phyloP scores from a whole-genome alignment of 352 stramenopile species.

The Phytophthora sp. region DNA sequence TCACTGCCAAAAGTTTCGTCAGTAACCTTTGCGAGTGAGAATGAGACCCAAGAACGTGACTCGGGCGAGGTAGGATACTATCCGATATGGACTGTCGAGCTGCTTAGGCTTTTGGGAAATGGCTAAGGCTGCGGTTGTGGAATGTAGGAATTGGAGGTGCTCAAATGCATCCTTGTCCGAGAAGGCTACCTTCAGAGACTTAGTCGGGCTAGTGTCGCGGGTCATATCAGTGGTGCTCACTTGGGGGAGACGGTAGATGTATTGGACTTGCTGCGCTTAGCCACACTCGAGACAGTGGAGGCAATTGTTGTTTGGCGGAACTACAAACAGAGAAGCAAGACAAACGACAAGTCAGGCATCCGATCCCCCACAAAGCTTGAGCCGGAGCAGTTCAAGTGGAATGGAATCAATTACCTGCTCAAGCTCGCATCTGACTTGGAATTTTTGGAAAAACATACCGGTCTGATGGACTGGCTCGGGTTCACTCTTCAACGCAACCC shows the following conservation, averaged over 20 bases:
- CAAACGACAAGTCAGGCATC: neutral
- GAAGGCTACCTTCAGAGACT: constrained; percentile 90
- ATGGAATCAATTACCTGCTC: constrained; percentile 92
- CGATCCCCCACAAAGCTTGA: constrained; percentile 18
- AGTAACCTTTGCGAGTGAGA: constrained; percentile 35
- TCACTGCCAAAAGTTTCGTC: constrained; percentile 51
- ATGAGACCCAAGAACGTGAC: constrained; percentile 38
- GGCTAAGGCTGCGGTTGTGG: neutral
- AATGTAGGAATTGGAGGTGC: constrained; percentile 81
- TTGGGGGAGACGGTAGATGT: constrained; percentile 81
- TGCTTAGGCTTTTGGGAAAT: neutral
- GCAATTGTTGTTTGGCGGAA: constrained; percentile 76
- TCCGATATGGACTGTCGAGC: no score
- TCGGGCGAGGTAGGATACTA: constrained; percentile 59
- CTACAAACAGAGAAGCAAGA: constrained; percentile 31
- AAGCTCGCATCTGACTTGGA: constrained; percentile 91
- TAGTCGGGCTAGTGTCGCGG: constrained; percentile 42
- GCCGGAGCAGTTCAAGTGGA: constrained; percentile 80
- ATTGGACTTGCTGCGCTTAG: constrained; percentile 85
- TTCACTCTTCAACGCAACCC: constrained; percentile 89
- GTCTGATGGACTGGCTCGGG: constrained; percentile 83
- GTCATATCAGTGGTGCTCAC: constrained; percentile 55
- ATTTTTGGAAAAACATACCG: constrained; percentile 84
- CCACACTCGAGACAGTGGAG: constrained; percentile 91
- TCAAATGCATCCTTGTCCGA: constrained; percentile 90